Conservation (phyloP, 2,329 filamentous ascomycete genomes). For the Aspergillus sp. region DNA sequence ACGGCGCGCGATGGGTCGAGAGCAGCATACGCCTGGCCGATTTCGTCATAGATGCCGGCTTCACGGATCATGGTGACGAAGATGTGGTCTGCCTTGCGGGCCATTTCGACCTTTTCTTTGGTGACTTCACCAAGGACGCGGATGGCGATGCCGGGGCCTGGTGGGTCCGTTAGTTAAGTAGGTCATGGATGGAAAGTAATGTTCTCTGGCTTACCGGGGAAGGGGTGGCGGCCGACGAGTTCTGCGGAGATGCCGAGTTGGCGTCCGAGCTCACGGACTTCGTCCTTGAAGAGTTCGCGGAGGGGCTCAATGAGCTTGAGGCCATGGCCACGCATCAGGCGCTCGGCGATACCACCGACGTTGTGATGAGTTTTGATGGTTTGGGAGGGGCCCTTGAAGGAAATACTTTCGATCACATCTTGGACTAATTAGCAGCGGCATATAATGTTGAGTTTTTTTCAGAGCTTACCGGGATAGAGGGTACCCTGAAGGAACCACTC, state of each 20-base stretch:
- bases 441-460: neutral
- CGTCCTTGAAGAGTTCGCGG: slow-evolving; percentile 79
- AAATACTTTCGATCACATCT: slow-evolving; percentile 67
- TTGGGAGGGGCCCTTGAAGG: slow-evolving; percentile 69
- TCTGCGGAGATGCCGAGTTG: slow-evolving; percentile 70
- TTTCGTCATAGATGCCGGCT: slow-evolving; percentile 54
- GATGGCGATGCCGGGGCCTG: slow-evolving; percentile 71
- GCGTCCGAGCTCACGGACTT: slow-evolving; percentile 69
- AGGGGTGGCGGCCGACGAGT: slow-evolving; percentile 73
- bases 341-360: slow-evolving; percentile 32
- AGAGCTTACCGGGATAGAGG: slow-evolving; percentile 60
- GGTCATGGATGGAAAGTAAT: too few species aligned
- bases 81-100: slow-evolving; percentile 48
- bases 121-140: slow-evolving; percentile 84
- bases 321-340: slow-evolving; percentile 52
- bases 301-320: slow-evolving; percentile 68
- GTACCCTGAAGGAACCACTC: slow-evolving; percentile 88
- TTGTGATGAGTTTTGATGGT: slow-evolving; percentile 73
- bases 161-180: neutral
- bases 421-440: neutral
- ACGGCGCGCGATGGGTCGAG: slow-evolving; percentile 65
- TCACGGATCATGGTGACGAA: slow-evolving; percentile 48
- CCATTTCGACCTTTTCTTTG: slow-evolving; percentile 73
- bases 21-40: slow-evolving; percentile 69
- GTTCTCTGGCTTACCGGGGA: slow-evolving; percentile 39